Percentiles rank a stretch among this genome's conserved stretches.
These are phyloP conservation scores for Blastocystis sp. DNA, from an alignment of 352 stramenopile species.

Conservation along the genomic window DNA sequence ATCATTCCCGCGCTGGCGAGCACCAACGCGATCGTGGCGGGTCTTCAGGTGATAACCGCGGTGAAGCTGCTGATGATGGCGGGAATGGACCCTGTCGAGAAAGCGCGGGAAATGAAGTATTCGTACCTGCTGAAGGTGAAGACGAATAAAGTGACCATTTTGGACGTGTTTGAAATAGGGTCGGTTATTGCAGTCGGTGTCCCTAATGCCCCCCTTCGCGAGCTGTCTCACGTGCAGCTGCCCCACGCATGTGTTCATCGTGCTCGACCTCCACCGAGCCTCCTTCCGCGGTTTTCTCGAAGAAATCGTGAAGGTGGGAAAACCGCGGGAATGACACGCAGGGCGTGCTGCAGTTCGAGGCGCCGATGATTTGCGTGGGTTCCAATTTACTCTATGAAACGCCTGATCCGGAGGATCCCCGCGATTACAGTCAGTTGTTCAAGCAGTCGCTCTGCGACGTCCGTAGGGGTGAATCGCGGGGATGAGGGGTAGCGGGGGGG, in stretches of 20 bases:
- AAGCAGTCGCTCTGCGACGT: background rate
- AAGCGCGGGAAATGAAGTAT: constrained; percentile 9
- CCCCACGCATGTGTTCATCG: background rate
- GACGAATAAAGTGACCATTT: constrained; percentile 28
- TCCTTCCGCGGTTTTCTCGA: constrained; percentile 33
- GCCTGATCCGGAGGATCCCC: background rate
- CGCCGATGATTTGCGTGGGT: constrained; percentile 26
- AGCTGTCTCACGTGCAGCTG: constrained; percentile 44
- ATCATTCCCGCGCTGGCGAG: constrained; percentile 98
- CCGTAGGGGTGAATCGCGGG: background rate
- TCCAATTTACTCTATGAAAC: constrained; percentile 42
- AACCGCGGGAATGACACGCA: background rate
- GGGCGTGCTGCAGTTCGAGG: constrained; percentile 1
- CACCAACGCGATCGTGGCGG: constrained; percentile 98
- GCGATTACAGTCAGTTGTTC: background rate
- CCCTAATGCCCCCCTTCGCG: background rate
- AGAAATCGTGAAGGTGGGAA: constrained; percentile 17
- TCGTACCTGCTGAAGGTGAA: constrained; percentile 54
- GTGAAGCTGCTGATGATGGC: constrained; percentile 58
- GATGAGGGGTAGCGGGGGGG: constrained; percentile 10
- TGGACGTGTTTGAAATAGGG: constrained; percentile 8
- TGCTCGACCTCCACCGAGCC: constrained; percentile 15
- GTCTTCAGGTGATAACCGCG: constrained; percentile 79
- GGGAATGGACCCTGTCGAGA: background rate
- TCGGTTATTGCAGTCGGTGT: constrained; percentile 40